Percentiles rank a stretch among this genome's conserved stretches.
Conservation (phyloP, 306 rosid species). For the Rubus parviflorus region DNA sequence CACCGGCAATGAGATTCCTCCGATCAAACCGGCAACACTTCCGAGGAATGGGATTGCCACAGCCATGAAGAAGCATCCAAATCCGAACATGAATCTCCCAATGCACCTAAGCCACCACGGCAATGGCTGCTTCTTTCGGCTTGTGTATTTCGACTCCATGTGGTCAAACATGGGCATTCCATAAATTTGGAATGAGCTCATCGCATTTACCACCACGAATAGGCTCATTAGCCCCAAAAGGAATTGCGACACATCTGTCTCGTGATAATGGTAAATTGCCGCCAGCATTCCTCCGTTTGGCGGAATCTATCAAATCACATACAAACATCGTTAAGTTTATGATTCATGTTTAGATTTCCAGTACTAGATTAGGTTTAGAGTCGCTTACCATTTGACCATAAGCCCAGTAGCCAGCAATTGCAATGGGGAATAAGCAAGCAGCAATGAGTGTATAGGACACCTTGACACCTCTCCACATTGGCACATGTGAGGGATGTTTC, state of each 20-base stretch:
- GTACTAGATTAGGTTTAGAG: neutral
- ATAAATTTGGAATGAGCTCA: constrained; percentile 55
- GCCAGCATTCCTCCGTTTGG: constrained; percentile 44
- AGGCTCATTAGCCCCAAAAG: constrained; percentile 41
- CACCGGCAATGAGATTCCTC: constrained; percentile 55
- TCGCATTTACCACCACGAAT: constrained; percentile 40
- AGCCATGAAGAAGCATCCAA: constrained; percentile 35
- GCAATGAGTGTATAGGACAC: constrained; percentile 43
- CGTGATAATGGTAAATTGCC: constrained; percentile 39
- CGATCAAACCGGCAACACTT: constrained; percentile 48
- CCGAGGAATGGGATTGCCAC: constrained; percentile 50
- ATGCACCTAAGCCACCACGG: constrained; percentile 53
- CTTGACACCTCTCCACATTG: constrained; percentile 60
- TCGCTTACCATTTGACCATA: constrained; percentile 43
- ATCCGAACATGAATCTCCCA: constrained; percentile 35
- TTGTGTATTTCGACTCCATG: constrained; percentile 47
- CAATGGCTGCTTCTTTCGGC: constrained; percentile 41
- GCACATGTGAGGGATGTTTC: constrained; percentile 57
- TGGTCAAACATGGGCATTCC: constrained; percentile 57
- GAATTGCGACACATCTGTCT: constrained; percentile 30
- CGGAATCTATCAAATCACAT: constrained; percentile 43
- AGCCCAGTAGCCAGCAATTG: constrained; percentile 61
- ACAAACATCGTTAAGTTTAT: neutral
- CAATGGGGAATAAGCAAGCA: constrained; percentile 47
- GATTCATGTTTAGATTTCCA: neutral